Evolutionary conservation across 1,284 basidiomycete genomes (phyloP), one percentile per base, ranked within the genome.

Genomic region (Coniophora puteana): DNA sequence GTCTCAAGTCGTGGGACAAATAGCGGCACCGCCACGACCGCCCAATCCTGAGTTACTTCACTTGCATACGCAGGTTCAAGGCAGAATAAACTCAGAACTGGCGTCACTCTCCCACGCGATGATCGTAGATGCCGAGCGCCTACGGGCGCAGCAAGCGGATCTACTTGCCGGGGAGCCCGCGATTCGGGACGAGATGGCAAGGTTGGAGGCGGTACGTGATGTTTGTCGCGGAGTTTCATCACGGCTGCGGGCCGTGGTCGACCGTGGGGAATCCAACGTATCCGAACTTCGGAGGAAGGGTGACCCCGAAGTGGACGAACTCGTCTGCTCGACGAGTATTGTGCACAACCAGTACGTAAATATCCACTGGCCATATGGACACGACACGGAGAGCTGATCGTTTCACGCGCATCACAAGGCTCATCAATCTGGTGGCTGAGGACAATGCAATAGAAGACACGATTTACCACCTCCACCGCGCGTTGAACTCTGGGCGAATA

Each of bases 401-500:
- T n/a, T n/a, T n/a, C n/a, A n/a, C n/a, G n/a, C n/a, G n/a, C n/a
- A n/a, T 38, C 30, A 33, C 38, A 58, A 97, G 94, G 63, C 70
- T 99, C 18, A 81, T 98, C 50, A 91, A 96, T 59, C 74, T 99
- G 17, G 85, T 97, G 6, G 93, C 96, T n/a, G 96, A 99, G 62
- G 96, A 99, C 63, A 93, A 94, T 53, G 93, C 95, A 0, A 92
- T 99, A 54, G 93, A 97, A 63, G 96, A 99, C 64, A 95, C 95
- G 20, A 87, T 98, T 46, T 99, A 98, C 66, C 94, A 99, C 61
- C 77, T 99, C 38, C 92, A 94, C 43, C 80, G 94, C 43, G 95
- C 93, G 3, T 71, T 99, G 49, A 95, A 95, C 57, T 76, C 88
- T 32, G 94, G 95, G 8, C 78, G 90, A 42, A 85, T 96, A 49